A percentile compares a stretch with the other conserved stretches of the same genome.
Conservation (phyloP, 768 basidiomycete species). For the Artomyces pyxidatus region DNA sequence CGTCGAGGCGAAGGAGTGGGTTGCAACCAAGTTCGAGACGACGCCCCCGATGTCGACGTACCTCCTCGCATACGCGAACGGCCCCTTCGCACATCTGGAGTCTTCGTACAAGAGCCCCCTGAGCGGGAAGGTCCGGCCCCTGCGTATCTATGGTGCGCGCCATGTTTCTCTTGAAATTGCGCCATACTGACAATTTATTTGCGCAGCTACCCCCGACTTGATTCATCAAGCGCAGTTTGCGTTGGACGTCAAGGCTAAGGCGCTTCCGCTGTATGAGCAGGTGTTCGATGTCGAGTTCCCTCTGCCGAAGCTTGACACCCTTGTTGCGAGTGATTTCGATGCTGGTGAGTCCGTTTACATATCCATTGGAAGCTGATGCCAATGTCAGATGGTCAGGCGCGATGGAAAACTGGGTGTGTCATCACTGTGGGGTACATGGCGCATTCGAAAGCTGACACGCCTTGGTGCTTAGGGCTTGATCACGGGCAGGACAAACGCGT, state of each 20-base stretch:
- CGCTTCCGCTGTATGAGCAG: constrained; percentile 83
- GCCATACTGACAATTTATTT: constrained; percentile 4
- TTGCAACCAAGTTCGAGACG: constrained; percentile 70
- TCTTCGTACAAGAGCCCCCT: constrained; percentile 71
- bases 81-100: constrained; percentile 66
- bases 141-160: constrained; percentile 70
- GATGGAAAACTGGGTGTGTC: constrained; percentile 82
- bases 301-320: constrained; percentile 89
- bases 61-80: constrained; percentile 83
- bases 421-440: no score
- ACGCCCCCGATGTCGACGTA: constrained; percentile 88
- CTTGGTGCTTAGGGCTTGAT: constrained; percentile 83
- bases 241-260: constrained; percentile 76
- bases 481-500: constrained; percentile 77
- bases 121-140: constrained; percentile 71
- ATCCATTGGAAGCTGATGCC: no score
- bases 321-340: constrained; percentile 88
- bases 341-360: constrained; percentile 49
- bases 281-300: constrained; percentile 91
- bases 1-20: constrained; percentile 49
- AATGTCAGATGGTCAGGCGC: constrained; percentile 38
- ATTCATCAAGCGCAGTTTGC: constrained; percentile 82
- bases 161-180: constrained; percentile 26
- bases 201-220: constrained; percentile 65
- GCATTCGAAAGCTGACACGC: no score